Percentiles rank a stretch among this genome's conserved stretches.
phyloP scores from a whole-genome alignment of 345 rosid genomes.

The Pistacia atlantica region DNA sequence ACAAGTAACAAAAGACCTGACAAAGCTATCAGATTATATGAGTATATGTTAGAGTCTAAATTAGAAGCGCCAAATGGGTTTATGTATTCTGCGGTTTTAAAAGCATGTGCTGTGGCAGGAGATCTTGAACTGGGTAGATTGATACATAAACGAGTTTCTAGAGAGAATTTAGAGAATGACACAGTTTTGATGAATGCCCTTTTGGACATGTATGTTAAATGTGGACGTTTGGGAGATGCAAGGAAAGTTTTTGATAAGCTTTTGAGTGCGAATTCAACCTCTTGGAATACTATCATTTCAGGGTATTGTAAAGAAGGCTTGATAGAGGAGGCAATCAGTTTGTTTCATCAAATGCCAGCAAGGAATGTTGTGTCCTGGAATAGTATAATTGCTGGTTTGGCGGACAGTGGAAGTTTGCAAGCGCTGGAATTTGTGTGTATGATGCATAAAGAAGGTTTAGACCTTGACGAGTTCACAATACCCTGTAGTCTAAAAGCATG shows the following conservation, averaged over 20 bases:
- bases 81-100: constrained; percentile 62
- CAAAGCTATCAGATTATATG: constrained; percentile 43
- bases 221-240: constrained; percentile 59
- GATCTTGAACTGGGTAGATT: constrained; percentile 53
- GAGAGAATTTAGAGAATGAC: constrained; percentile 46
- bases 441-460: constrained; percentile 65
- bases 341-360: constrained; percentile 53
- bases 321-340: constrained; percentile 54
- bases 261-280: constrained; percentile 39
- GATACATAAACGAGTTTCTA: constrained; percentile 44
- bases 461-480: constrained; percentile 64
- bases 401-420: constrained; percentile 44
- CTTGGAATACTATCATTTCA: constrained; percentile 75
- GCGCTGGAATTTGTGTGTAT: constrained; percentile 48
- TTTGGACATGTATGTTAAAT: constrained; percentile 76
- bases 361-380: constrained; percentile 70
- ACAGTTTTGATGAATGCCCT: constrained; percentile 67
- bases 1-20: constrained; percentile 42
- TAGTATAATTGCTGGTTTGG: constrained; percentile 67
- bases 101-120: constrained; percentile 64
- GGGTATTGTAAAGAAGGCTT: constrained; percentile 66
- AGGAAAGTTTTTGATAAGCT: constrained; percentile 44
- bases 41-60: constrained; percentile 41
- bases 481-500: constrained; percentile 69
- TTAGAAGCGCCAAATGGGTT: constrained; percentile 55